Evolutionary conservation across 176 grass and related monocot genomes (phyloP).

Genomic region (Microstegium vimineum): DNA sequence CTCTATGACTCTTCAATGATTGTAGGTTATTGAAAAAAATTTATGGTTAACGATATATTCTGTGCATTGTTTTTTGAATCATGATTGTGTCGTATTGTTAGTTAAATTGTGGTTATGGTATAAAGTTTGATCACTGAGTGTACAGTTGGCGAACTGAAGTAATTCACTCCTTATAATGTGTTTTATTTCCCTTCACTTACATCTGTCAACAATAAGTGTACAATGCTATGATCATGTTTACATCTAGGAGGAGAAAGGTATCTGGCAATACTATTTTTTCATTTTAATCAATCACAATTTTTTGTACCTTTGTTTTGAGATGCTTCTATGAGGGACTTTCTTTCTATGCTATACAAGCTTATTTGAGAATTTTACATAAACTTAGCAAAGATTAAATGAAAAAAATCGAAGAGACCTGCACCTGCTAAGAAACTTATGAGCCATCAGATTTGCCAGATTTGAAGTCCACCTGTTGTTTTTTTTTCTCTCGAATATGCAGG

Average conservation of each 20-base stretch:
- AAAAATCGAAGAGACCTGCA: neutral
- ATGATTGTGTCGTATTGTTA: neutral
- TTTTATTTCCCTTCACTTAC: neutral
- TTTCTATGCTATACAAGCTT: neutral
- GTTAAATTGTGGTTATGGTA: neutral
- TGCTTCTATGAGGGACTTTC: neutral
- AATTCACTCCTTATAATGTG: neutral
- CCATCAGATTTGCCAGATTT: neutral
- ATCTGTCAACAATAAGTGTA: neutral
- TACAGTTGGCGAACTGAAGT: neutral
- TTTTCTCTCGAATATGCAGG: neutral
- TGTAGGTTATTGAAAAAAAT: neutral
- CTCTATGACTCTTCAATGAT: neutral
- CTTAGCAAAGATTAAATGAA: neutral
- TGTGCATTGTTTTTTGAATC: neutral
- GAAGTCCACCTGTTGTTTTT: neutral
- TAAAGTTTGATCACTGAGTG: conserved; percentile 13
- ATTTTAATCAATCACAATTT: neutral
- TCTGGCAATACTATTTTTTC: neutral
- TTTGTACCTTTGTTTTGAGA: neutral
- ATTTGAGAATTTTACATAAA: conserved; percentile 8
- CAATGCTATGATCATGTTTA: neutral
- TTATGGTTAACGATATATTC: neutral
- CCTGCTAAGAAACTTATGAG: neutral
- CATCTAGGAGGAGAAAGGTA: neutral